Conservation (phyloP, 306 rosid genomes). For the Pyrus pyrifolia region DNA sequence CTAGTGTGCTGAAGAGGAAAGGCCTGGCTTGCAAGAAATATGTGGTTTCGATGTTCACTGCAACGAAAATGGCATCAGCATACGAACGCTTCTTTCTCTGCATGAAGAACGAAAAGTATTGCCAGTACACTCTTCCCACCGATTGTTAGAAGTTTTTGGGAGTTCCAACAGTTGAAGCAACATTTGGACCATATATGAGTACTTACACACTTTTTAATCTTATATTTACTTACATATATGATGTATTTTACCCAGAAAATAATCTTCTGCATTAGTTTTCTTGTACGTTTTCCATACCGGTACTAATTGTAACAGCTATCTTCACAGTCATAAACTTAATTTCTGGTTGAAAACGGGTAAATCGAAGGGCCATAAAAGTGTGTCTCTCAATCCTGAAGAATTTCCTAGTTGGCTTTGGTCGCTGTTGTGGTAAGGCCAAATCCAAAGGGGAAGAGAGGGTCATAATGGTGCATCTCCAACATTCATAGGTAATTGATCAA, state of each 20-base stretch:
- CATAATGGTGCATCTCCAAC: conserved; percentile 31
- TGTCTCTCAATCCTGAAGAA: no score
- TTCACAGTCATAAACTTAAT: no score
- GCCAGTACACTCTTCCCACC: conserved; percentile 20
- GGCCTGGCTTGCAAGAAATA: conserved; percentile 19
- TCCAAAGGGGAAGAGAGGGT: conserved; percentile 36
- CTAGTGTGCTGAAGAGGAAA: conserved; percentile 21
- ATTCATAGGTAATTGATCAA: conserved; percentile 39
- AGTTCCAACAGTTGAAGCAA: not conserved
- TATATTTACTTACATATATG: not conserved
- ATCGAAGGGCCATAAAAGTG: no score
- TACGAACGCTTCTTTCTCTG: conserved; percentile 14
- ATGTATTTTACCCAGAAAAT: not conserved
- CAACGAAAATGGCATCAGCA: conserved; percentile 21
- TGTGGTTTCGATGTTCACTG: conserved; percentile 22
- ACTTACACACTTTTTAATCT: not conserved
- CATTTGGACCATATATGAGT: not conserved
- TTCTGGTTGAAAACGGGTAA: no score
- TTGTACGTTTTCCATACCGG: not conserved
- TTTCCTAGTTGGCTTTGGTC: not conserved
- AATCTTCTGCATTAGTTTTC: not conserved
- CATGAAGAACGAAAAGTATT: conserved; percentile 16
- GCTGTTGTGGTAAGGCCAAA: conserved; percentile 29
- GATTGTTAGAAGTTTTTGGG: not conserved
- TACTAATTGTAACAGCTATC: no score